These are phyloP conservation scores for Vigna trinervia DNA, from an alignment of 306 rosid genomes.

Conservation along the genomic window DNA sequence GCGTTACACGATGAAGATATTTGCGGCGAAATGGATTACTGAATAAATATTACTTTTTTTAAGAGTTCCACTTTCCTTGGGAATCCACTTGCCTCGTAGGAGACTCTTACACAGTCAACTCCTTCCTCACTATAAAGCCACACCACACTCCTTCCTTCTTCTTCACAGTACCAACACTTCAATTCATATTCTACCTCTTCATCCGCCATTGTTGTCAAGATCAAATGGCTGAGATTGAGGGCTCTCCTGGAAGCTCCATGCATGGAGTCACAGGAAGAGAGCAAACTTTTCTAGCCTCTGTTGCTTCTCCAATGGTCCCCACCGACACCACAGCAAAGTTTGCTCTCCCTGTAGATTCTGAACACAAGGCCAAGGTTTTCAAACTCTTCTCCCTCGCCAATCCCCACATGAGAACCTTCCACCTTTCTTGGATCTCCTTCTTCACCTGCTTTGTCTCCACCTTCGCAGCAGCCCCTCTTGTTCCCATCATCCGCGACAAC, in stretches of 20 bases:
- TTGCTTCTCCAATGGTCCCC: constrained; percentile 77
- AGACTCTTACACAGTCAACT: constrained; percentile 55
- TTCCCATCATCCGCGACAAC: constrained; percentile 82
- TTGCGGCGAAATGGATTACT: constrained; percentile 60
- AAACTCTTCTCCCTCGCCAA: constrained; percentile 75
- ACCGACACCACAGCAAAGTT: constrained; percentile 72
- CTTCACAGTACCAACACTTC: constrained; percentile 23
- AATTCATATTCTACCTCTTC: not conserved
- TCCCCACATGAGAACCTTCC: constrained; percentile 98
- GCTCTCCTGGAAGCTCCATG: constrained; percentile 93
- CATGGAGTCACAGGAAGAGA: constrained; percentile 90
- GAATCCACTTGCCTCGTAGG: constrained; percentile 38
- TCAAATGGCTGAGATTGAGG: constrained; percentile 55
- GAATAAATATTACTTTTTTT: not conserved
- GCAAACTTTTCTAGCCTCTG: constrained; percentile 65
- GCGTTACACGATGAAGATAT: constrained; percentile 7
- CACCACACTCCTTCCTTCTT: constrained; percentile 25
- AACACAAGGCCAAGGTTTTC: constrained; percentile 80
- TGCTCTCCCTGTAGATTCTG: constrained; percentile 77
- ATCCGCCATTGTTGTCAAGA: not conserved
- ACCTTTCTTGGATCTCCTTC: constrained; percentile 90
- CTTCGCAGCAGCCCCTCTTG: constrained; percentile 82
- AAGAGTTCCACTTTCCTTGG: constrained; percentile 12
- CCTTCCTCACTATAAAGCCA: constrained; percentile 48
- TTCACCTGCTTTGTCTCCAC: constrained; percentile 89